A percentile compares a stretch with the other conserved stretches of the same genome.
Evolutionary conservation across 2,329 filamentous ascomycete species (phyloP).

Genomic region (Phyllosticta ampelicida): DNA sequence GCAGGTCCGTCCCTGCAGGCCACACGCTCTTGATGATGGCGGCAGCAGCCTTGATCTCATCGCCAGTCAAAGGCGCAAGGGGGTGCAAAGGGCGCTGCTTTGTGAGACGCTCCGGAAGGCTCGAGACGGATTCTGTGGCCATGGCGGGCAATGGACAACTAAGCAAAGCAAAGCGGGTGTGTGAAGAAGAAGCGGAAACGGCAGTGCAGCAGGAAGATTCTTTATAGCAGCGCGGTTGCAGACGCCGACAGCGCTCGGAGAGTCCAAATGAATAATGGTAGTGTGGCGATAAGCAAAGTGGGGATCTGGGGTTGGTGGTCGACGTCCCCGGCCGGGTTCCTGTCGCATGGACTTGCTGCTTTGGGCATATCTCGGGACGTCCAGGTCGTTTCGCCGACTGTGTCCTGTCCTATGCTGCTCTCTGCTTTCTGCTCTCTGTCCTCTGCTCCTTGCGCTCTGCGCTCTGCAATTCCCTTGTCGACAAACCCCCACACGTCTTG

Average conservation of each 20-base stretch:
- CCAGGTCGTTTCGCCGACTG: neutral
- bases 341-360: constrained; percentile 5
- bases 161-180: neutral
- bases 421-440: too few species aligned
- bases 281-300: constrained; percentile 10
- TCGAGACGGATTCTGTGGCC: constrained; percentile 4
- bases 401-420: too few species aligned
- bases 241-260: neutral
- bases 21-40: constrained; percentile 42
- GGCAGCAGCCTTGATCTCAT: constrained; percentile 45
- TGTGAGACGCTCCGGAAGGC: constrained; percentile 1
- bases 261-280: neutral
- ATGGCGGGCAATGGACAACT: neutral
- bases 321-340: neutral
- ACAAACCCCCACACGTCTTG: neutral
- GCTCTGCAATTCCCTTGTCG: too few species aligned
- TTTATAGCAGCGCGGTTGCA: neutral
- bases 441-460: too few species aligned
- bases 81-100: constrained; percentile 35
- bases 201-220: neutral
- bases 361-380: neutral
- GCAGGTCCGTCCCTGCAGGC: constrained; percentile 44
- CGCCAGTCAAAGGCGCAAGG: constrained; percentile 47
- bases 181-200: neutral
- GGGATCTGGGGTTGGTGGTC: constrained; percentile 7